Evolutionary conservation across 2,329 filamentous ascomycete species (phyloP), one percentile per base, ranked within the genome.

Genomic region (Aureobasidium melanogenum): DNA sequence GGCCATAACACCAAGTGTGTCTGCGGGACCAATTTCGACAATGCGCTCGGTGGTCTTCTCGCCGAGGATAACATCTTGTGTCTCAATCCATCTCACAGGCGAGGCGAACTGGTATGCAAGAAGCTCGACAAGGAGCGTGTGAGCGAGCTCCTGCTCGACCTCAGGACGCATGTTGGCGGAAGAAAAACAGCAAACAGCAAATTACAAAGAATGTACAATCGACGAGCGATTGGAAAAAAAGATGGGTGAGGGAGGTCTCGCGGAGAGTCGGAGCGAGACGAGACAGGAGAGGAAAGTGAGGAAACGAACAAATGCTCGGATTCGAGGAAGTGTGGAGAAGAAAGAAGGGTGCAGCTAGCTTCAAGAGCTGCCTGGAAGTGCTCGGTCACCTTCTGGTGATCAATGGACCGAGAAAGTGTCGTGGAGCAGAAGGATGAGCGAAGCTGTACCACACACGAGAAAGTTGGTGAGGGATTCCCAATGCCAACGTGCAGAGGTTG

Each of bases 61-160:
- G 66, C 88, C 93, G 69, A 99, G 88, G 72, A 99, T 94, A 70
- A 99, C 94, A 93, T 99, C 94, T 79, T 99, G 94, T 60, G 94
- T 99, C 80, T 99, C 94, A 77, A 99, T 99, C 94, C 94, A 99
- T 86, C 94, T 88, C 70, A 99, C 94, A 55, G 94, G 94, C 60
- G 93, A 97, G 70, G 94, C 94, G 77, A 99, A 99, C 76, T 99
- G 94, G 79, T 97, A 99, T 81, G 94, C 94, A 69, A 99, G 86
- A 66, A 99, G 89, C 86, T 99, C 94, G 67, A 99, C 90, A 74
- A 99, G 89, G 78, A 99, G 85, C 68, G 93, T 97, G 79, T 99
- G 93, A 73, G 94, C 89, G 77, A 99, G 89, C 82, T 99, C 94
- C 80, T 99, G 94, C 86, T 99, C 93, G 77, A 97, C 83, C 85